Evolutionary conservation across 2,329 filamentous ascomycete species (phyloP), one percentile per base, ranked within the genome.

Genomic region (Exophiala viscosa): DNA sequence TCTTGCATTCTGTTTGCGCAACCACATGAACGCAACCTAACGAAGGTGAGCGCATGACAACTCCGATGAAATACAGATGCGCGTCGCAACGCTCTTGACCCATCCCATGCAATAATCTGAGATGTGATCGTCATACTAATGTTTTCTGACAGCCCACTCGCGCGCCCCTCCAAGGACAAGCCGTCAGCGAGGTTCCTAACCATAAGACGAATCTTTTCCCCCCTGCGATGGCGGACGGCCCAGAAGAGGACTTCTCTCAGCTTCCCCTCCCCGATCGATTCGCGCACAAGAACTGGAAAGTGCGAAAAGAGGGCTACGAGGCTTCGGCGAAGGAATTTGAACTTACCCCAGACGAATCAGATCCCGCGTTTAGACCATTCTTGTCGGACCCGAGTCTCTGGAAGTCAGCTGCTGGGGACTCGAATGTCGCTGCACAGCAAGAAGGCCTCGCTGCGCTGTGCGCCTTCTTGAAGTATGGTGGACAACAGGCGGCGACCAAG

Each of bases 371-470:
- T 64, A 81, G 84, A 62, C 90, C 92, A 1, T 99, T 97, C 66
- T 73, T 93, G 56, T 84, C 87, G 67, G 93, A 99, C 62, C 79
- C 90, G 1, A 76, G 84, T 58, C 70, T 99, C 55, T 96, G 90
- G 92, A 97, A 97, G 70, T 86, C 84, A 33, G 93, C 91, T 1
- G 92, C 93, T 5, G 84, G 85, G 63, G 93, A 99, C 71, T 93
- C 91, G 49, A 99, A 99, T 65, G 93, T 99, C 53, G 93, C 92
- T 14, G 93, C 95, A 32, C 93, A 99, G 70, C 87, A 95, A 72
- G 95, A 99, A 63, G 93, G 88, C 57, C 82, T 99, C 43, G 84
- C 82, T 43, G 87, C 92, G 34, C 82, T 96, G 64, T 95, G 90
- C 71, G 85, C 90, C 1, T 99, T 97, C 68, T 79, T 99, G 52